Percentiles rank a stretch among this genome's conserved stretches.
Conservation (phyloP, 78 protist genomes). For the Creolimax fragrantissima region DNA sequence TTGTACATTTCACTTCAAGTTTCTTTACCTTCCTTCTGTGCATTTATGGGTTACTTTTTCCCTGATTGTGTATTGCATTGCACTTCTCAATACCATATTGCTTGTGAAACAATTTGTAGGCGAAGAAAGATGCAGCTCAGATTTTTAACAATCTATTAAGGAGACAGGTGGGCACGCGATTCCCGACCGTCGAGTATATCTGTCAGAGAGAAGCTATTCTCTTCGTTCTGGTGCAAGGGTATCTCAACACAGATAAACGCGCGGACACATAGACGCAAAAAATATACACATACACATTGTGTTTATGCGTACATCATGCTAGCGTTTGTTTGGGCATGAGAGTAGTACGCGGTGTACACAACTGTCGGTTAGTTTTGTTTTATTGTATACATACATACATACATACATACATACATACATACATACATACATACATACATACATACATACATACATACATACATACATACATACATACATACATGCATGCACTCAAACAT, state of each 20-base stretch:
- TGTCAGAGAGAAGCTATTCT: conserved; percentile 30
- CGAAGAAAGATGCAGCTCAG: conserved; percentile 70
- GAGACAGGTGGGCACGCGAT: conserved; percentile 45
- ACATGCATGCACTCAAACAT: not conserved
- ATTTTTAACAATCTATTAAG: conserved; percentile 63
- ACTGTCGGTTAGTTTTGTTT: too few species aligned
- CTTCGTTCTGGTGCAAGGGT: conserved; percentile 59
- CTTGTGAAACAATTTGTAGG: conserved; percentile 7
- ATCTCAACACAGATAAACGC: not conserved
- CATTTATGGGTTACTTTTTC: too few species aligned
- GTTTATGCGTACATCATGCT: too few species aligned
- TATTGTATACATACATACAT: not conserved
- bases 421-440: not conserved
- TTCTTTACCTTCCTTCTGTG: too few species aligned
- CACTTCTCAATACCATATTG: too few species aligned
- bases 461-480: not conserved
- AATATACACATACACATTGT: not conserved
- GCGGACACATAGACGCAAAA: too few species aligned
- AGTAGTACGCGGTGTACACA: too few species aligned
- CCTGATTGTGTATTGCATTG: too few species aligned
- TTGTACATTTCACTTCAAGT: too few species aligned
- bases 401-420: not conserved
- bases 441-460: not conserved
- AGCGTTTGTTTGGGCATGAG: too few species aligned
- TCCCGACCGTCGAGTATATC: conserved; percentile 68